Evolutionary conservation across 805 yeast species (phyloP).

Genomic region (Yamadazyma takamatsuzukensis): DNA sequence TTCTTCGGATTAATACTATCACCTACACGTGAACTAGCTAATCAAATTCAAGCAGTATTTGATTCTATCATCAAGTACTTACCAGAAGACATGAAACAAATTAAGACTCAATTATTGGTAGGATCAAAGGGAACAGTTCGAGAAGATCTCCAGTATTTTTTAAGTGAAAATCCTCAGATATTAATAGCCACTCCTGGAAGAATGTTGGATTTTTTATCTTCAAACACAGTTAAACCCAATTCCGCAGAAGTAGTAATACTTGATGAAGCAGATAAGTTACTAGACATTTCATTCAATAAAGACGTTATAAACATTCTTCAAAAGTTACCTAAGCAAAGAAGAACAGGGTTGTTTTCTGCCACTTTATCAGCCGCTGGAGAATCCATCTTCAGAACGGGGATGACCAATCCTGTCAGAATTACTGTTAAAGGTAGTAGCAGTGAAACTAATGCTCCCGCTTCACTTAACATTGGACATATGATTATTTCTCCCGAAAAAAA

Average conservation of each 20-base stretch:
- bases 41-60: constrained; percentile 69
- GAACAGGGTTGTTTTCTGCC: constrained; percentile 94
- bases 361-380: constrained; percentile 82
- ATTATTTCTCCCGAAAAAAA: constrained; percentile 59
- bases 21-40: constrained; percentile 69
- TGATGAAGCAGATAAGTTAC: constrained; percentile 90
- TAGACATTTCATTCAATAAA: constrained; percentile 70
- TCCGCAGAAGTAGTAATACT: constrained; percentile 72
- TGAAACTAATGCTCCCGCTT: constrained; percentile 49
- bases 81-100: constrained; percentile 42
- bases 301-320: constrained; percentile 68
- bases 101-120: constrained; percentile 59
- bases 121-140: constrained; percentile 62
- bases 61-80: constrained; percentile 53
- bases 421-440: constrained; percentile 56
- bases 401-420: constrained; percentile 88
- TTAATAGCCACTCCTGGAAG: constrained; percentile 93
- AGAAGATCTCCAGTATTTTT: constrained; percentile 65
- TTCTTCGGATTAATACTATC: constrained; percentile 70
- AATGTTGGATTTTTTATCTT: constrained; percentile 64
- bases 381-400: constrained; percentile 78
- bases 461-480: constrained; percentile 60
- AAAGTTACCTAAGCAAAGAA: constrained; percentile 79
- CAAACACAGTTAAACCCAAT: constrained; percentile 53
- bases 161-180: constrained; percentile 60